phyloP scores from a whole-genome alignment of 2,329 filamentous ascomycete genomes.

The Tympanopsis confertula region DNA sequence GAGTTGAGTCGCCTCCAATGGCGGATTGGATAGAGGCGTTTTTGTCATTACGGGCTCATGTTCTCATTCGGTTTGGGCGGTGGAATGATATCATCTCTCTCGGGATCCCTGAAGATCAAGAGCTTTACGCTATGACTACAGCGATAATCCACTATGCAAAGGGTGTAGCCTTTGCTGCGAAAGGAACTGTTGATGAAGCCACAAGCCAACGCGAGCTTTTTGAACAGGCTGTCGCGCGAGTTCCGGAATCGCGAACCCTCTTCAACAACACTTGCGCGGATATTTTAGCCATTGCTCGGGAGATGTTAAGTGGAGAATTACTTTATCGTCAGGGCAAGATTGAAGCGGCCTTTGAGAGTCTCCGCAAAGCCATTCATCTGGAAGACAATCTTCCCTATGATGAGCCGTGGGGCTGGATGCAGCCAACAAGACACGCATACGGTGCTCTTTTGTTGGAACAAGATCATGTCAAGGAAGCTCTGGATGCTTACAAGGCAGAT shows the following conservation, averaged over 20 bases:
- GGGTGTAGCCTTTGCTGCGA: slow-evolving; percentile 54
- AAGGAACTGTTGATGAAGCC: slow-evolving; percentile 40
- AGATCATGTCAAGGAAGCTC: slow-evolving; percentile 41
- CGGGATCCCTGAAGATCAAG: slow-evolving; percentile 39
- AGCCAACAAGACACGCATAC: slow-evolving; percentile 59
- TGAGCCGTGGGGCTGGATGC: slow-evolving; percentile 75
- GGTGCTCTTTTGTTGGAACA: slow-evolving; percentile 61
- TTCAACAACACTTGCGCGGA: slow-evolving; percentile 58
- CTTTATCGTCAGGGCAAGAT: slow-evolving; percentile 54
- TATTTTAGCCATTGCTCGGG: slow-evolving; percentile 49
- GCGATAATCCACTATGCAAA: slow-evolving; percentile 59
- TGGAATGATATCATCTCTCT: slow-evolving; percentile 57
- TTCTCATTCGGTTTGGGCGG: slow-evolving; percentile 59
- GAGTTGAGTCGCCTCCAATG: slow-evolving; percentile 59
- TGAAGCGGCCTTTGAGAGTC: slow-evolving; percentile 43
- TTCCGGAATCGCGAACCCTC: slow-evolving; percentile 48
- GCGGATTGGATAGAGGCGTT: slow-evolving; percentile 70
- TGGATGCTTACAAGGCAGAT: slow-evolving; percentile 46
- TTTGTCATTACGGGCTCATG: slow-evolving; percentile 54
- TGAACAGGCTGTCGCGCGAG: slow-evolving; percentile 29
- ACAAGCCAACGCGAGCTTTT: slow-evolving; percentile 38
- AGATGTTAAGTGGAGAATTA: slow-evolving; percentile 65
- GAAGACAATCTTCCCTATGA: slow-evolving; percentile 58
- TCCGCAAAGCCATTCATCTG: slow-evolving; percentile 42
- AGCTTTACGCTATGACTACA: slow-evolving; percentile 58